Evolutionary conservation across 495 filamentous ascomycete species (phyloP).

Genomic region (Xylaria telfairii): DNA sequence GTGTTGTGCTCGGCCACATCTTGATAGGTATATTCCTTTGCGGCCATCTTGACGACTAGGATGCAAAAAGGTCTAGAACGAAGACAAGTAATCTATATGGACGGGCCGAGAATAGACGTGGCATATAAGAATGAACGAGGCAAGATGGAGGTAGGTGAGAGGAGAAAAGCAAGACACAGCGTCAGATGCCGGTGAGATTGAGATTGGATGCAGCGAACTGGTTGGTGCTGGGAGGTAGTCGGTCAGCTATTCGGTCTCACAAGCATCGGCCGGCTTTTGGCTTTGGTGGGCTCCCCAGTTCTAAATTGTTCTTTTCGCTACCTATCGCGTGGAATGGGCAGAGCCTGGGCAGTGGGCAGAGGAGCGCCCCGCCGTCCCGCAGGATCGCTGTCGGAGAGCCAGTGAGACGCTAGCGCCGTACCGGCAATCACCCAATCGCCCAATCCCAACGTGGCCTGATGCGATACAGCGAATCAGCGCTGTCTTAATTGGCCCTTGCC

Average conservation of each 20-base stretch:
- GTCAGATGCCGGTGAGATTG: conserved; percentile 12
- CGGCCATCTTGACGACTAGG: conserved; percentile 62
- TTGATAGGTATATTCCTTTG: conserved; percentile 79
- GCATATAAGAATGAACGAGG: not conserved
- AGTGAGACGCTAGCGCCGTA: conserved; percentile 15
- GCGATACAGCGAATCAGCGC: conserved; percentile 10
- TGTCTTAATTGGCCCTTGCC: not conserved
- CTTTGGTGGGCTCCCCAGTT: conserved; percentile 17
- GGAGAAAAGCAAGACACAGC: conserved; percentile 10
- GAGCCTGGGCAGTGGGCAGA: not conserved
- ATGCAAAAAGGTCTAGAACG: not conserved
- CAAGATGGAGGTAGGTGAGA: conserved; percentile 17
- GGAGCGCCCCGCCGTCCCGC: conserved; percentile 9
- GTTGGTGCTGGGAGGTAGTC: conserved; percentile 1
- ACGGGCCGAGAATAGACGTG: not conserved
- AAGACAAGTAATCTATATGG: not conserved
- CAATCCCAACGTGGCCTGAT: conserved; percentile 23
- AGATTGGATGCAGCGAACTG: conserved; percentile 8
- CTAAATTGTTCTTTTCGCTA: conserved; percentile 21
- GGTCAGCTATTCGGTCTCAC: conserved; percentile 9
- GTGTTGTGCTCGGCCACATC: conserved; percentile 87
- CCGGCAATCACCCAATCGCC: conserved; percentile 9
- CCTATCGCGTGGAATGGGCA: not conserved
- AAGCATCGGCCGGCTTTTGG: conserved; percentile 14
- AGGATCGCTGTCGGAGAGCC: conserved; percentile 11